phyloP scores from a whole-genome alignment of 768 basidiomycete species.

The Coprinopsis cinerea region DNA sequence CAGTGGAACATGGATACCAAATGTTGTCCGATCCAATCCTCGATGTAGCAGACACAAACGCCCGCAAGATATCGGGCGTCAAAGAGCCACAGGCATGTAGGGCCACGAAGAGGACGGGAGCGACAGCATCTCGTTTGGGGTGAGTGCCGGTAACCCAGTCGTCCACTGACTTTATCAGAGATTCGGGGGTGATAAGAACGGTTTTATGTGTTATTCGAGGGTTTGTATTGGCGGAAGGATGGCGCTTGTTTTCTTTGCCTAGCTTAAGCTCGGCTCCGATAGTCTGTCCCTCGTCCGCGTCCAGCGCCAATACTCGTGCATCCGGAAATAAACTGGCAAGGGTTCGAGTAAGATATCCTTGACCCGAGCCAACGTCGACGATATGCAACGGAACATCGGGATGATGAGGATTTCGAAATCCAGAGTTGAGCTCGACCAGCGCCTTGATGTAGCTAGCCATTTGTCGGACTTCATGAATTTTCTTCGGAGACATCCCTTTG shows the following conservation, averaged over 20 bases:
- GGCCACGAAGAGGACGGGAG: conserved; percentile 57
- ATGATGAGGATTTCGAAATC: conserved; percentile 10
- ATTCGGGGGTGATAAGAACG: conserved; percentile 43
- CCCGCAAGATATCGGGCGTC: conserved; percentile 58
- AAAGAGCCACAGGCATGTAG: conserved; percentile 76
- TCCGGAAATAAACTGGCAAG: conserved; percentile 27
- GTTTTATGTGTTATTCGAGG: conserved; percentile 50
- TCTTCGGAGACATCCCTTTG: conserved; percentile 70
- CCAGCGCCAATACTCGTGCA: conserved; percentile 58
- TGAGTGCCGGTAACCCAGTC: conserved; percentile 41
- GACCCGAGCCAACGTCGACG: conserved; percentile 73
- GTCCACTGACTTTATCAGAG: conserved; percentile 40
- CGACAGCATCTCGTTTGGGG: conserved; percentile 8
- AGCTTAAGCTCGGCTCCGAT: conserved; percentile 38
- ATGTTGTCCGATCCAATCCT: neutral
- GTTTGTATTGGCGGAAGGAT: conserved; percentile 16
- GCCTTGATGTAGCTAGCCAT: conserved; percentile 52
- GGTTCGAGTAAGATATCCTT: conserved; percentile 64
- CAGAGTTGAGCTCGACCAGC: conserved; percentile 24
- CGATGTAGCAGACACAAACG: conserved; percentile 30
- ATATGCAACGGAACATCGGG: conserved; percentile 29
- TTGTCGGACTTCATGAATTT: conserved; percentile 61
- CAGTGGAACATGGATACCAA: conserved; percentile 50
- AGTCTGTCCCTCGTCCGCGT: conserved; percentile 54
- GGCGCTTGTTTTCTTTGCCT: conserved; percentile 22